Percentiles rank a stretch among this genome's conserved stretches.
Evolutionary conservation across 2,329 filamentous ascomycete species (phyloP).

Genomic region (Akanthomyces uredinophilus): DNA sequence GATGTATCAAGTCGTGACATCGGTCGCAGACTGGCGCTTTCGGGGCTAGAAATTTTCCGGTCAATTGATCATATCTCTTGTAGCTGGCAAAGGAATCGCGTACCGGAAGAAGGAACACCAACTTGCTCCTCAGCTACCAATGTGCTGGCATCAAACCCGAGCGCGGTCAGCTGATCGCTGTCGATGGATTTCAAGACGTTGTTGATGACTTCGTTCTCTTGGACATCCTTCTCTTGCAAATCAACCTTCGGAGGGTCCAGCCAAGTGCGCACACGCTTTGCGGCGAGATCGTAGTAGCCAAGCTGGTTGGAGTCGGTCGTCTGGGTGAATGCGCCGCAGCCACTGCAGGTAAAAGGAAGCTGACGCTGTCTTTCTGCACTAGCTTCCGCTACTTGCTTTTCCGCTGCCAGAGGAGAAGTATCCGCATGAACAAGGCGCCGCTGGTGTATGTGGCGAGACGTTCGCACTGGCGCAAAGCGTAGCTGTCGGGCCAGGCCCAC

Average conservation of each 20-base stretch:
- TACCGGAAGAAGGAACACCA: background rate
- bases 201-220: slow-evolving; percentile 44
- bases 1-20: slow-evolving; percentile 77
- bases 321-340: slow-evolving; percentile 62
- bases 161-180: slow-evolving; percentile 35
- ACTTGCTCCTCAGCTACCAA: slow-evolving; percentile 27
- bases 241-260: slow-evolving; percentile 22
- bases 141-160: slow-evolving; percentile 41
- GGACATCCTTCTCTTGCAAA: slow-evolving; percentile 16
- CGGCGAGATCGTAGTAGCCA: slow-evolving; percentile 50
- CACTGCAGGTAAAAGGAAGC: slow-evolving; percentile 55
- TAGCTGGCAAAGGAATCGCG: background rate
- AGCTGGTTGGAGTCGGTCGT: slow-evolving; percentile 44
- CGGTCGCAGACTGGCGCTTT: slow-evolving; percentile 71
- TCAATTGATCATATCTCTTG: slow-evolving; percentile 13
- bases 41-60: background rate
- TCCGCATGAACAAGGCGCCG: slow-evolving; percentile 26
- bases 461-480: background rate
- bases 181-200: slow-evolving; percentile 40
- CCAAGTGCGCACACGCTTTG: slow-evolving; percentile 48
- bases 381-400: background rate
- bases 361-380: slow-evolving; percentile 16
- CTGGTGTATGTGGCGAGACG: slow-evolving; percentile 16
- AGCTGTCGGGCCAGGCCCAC: slow-evolving; percentile 24
- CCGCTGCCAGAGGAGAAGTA: background rate